Evolutionary conservation across 2,329 filamentous ascomycete genomes (phyloP).

Genomic region (Chrysoporthe deuterocubensis): DNA sequence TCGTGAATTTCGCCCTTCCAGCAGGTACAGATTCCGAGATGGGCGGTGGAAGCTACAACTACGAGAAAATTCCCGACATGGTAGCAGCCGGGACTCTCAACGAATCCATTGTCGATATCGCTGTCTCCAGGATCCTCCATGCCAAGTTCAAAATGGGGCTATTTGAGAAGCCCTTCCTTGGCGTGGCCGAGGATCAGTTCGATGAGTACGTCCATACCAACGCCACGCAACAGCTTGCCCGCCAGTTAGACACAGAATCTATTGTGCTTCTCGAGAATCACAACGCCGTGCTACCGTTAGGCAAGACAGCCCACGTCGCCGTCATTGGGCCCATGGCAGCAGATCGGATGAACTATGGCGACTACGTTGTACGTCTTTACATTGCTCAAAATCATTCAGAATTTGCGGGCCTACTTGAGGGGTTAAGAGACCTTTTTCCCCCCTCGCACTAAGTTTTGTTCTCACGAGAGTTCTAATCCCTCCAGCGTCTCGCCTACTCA

Average conservation of each 20-base stretch:
- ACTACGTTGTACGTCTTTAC: slow-evolving; percentile 2
- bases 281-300: slow-evolving; percentile 55
- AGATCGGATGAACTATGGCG: slow-evolving; percentile 64
- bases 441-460: too few species aligned
- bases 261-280: slow-evolving; percentile 66
- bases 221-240: slow-evolving; percentile 60
- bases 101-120: slow-evolving; percentile 63
- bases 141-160: slow-evolving; percentile 72
- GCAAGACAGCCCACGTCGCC: slow-evolving; percentile 69
- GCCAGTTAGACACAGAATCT: slow-evolving; percentile 66
- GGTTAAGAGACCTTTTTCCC: too few species aligned
- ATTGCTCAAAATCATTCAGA: too few species aligned
- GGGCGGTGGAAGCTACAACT: slow-evolving; percentile 76
- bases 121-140: slow-evolving; percentile 67
- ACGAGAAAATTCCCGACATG: slow-evolving; percentile 67
- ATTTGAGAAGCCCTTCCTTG: slow-evolving; percentile 71
- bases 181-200: slow-evolving; percentile 58
- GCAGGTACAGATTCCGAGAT: slow-evolving; percentile 77
- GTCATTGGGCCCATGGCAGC: slow-evolving; percentile 78
- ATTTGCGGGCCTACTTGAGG: too few species aligned
- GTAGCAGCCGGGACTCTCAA: slow-evolving; percentile 65
- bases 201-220: slow-evolving; percentile 64
- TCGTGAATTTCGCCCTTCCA: slow-evolving; percentile 62
- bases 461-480: too few species aligned
- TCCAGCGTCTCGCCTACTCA: not conserved